Conservation (phyloP, 495 filamentous ascomycete species). For the Glarea lozoyensis region DNA sequence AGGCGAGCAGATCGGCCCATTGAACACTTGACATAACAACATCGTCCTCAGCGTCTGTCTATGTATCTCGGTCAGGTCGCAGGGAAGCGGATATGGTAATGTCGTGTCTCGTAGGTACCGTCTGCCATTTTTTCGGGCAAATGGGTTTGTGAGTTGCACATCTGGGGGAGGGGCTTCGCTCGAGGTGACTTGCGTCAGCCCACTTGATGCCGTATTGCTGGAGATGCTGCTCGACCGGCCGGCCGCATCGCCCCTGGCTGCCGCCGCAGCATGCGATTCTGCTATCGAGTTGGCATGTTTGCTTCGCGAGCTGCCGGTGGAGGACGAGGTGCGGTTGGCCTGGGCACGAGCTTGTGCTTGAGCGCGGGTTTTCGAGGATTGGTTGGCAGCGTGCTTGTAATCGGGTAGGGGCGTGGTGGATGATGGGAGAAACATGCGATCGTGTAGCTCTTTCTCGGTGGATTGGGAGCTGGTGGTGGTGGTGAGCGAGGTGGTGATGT, state of each 20-base stretch:
- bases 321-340: slow-evolving; percentile 12
- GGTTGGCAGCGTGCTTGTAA: slow-evolving; percentile 20
- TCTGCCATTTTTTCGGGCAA: slow-evolving; percentile 65
- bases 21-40: slow-evolving; percentile 72
- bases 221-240: slow-evolving; percentile 19
- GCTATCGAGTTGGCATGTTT: slow-evolving; percentile 15
- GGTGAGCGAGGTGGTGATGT: neutral
- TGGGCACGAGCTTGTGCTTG: slow-evolving; percentile 4
- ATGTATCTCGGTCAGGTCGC: slow-evolving; percentile 81
- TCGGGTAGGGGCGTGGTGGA: slow-evolving; percentile 17
- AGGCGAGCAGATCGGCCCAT: slow-evolving; percentile 68
- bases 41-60: slow-evolving; percentile 78
- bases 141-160: slow-evolving; percentile 42
- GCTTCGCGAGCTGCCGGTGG: slow-evolving; percentile 10
- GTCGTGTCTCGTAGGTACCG: slow-evolving; percentile 72
- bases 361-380: slow-evolving; percentile 17
- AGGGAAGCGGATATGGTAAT: slow-evolving; percentile 73
- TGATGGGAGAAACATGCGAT: slow-evolving; percentile 18
- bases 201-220: slow-evolving; percentile 17
- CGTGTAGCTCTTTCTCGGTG: slow-evolving; percentile 4
- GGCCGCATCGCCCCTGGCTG: slow-evolving; percentile 7
- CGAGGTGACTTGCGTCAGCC: slow-evolving; percentile 17
- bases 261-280: slow-evolving; percentile 11
- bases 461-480: neutral
- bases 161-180: slow-evolving; percentile 13